phyloP scores from a whole-genome alignment of 495 filamentous ascomycete species.

The Aspergillus bertholletiae region DNA sequence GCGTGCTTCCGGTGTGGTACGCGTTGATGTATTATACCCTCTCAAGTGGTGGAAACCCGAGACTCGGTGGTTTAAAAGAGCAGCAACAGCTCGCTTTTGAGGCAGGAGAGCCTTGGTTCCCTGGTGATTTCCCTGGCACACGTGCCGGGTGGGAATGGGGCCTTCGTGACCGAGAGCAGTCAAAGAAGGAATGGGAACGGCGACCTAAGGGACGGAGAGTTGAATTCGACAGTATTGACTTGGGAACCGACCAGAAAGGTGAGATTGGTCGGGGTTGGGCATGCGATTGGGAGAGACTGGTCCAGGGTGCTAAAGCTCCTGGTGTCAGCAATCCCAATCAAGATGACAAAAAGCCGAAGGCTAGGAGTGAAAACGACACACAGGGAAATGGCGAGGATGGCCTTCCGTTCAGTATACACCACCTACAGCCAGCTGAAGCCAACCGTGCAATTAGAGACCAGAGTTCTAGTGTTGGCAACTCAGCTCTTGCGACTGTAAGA shows the following conservation, averaged over 20 bases:
- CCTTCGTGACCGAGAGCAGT: conserved; percentile 55
- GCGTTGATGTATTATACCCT: conserved; percentile 81
- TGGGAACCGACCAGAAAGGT: conserved; percentile 72
- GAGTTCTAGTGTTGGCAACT: conserved; percentile 9
- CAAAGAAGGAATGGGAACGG: conserved; percentile 68
- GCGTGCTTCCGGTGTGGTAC: conserved; percentile 83
- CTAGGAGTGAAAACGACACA: conserved; percentile 9
- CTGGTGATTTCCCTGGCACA: conserved; percentile 82
- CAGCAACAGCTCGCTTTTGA: conserved; percentile 80
- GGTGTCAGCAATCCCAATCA: conserved; percentile 5
- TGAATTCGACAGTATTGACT: conserved; percentile 70
- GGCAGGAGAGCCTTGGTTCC: conserved; percentile 76
- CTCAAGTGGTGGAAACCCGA: conserved; percentile 70
- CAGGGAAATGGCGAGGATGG: neutral
- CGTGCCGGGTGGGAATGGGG: conserved; percentile 78
- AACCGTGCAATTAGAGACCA: conserved; percentile 10
- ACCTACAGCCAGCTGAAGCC: conserved; percentile 9
- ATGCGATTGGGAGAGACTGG: conserved; percentile 80
- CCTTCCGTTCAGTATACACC: conserved; percentile 32
- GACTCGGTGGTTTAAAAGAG: conserved; percentile 81
- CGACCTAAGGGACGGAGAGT: conserved; percentile 78
- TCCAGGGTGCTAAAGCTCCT: conserved; percentile 22
- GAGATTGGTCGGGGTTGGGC: conserved; percentile 81
- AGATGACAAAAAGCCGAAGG: conserved; percentile 12
- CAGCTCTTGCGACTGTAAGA: conserved; percentile 53